Percentiles rank a stretch among this genome's conserved stretches.
Conservation (phyloP, 2,329 filamentous ascomycete genomes). For the Catunica adiposa region DNA sequence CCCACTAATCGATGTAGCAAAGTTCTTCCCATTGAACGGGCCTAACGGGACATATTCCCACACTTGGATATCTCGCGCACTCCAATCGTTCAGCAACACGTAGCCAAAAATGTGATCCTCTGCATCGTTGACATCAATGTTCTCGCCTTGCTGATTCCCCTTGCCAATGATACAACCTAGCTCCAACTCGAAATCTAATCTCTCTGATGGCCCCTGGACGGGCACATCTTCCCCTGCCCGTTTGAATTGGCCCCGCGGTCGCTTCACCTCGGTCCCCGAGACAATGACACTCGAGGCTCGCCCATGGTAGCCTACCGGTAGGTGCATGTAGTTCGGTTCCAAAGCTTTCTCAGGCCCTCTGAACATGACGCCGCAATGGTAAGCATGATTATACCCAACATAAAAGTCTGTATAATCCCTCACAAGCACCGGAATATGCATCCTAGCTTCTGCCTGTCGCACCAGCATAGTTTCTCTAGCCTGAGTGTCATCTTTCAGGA, state of each 20-base stretch:
- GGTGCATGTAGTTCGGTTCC: slow-evolving; percentile 56
- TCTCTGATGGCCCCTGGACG: slow-evolving; percentile 3
- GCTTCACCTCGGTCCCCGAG: slow-evolving; percentile 49
- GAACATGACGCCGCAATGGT: slow-evolving; percentile 45
- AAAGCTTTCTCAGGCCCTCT: slow-evolving; percentile 52
- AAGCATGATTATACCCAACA: slow-evolving; percentile 56
- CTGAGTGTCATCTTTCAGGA: slow-evolving; percentile 6
- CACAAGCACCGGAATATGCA: slow-evolving; percentile 52
- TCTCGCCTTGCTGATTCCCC: slow-evolving; percentile 42
- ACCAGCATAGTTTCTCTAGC: background rate
- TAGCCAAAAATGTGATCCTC: slow-evolving; percentile 53
- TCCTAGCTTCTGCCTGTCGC: background rate
- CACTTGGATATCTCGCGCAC: slow-evolving; percentile 37
- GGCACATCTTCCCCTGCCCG: slow-evolving; percentile 2
- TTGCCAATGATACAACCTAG: slow-evolving; percentile 51
- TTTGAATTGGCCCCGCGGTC: slow-evolving; percentile 53
- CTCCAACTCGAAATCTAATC: slow-evolving; percentile 55
- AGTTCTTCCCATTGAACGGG: slow-evolving; percentile 41
- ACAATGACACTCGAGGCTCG: slow-evolving; percentile 53
- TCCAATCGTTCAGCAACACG: slow-evolving; percentile 45
- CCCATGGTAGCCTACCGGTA: slow-evolving; percentile 61
- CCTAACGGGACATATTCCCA: slow-evolving; percentile 40
- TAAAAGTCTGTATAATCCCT: slow-evolving; percentile 68
- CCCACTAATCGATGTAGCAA: slow-evolving; percentile 37
- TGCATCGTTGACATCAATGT: slow-evolving; percentile 44